Conservation (phyloP, 2,329 filamentous ascomycete species). For the Talaromyces sp. region DNA sequence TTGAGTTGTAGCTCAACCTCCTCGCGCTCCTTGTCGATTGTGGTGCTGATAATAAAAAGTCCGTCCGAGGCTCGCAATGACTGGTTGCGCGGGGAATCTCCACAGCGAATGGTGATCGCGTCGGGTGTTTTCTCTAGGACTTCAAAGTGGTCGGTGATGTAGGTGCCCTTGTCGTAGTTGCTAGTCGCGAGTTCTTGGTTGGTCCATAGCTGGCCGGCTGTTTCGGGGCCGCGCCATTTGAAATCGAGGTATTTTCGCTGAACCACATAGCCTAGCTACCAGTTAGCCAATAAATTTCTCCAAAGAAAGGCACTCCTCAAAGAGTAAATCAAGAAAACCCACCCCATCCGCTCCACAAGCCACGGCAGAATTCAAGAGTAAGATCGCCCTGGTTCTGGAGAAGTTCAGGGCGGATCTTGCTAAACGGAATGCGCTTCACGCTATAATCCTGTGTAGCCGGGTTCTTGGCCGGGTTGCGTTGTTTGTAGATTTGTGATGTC, state of each 20-base stretch:
- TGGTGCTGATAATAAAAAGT: background rate
- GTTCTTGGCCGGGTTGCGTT: background rate
- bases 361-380: background rate
- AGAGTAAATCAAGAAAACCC: too few relatives aligned
- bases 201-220: background rate
- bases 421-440: background rate
- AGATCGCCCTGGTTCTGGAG: background rate
- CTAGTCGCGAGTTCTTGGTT: background rate
- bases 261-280: background rate
- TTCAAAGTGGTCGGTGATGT: background rate
- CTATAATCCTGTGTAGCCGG: background rate
- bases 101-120: background rate
- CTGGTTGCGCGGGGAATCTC: background rate
- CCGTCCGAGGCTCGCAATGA: background rate
- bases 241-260: background rate
- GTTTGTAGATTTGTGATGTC: background rate
- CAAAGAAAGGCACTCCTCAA: too few relatives aligned
- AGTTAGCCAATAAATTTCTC: background rate
- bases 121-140: background rate
- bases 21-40: background rate
- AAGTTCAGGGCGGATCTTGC: background rate
- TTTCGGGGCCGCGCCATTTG: background rate
- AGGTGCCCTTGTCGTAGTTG: background rate
- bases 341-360: background rate
- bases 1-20: background rate